phyloP scores from a whole-genome alignment of 306 rosid genomes.

The Quercus cerris region DNA sequence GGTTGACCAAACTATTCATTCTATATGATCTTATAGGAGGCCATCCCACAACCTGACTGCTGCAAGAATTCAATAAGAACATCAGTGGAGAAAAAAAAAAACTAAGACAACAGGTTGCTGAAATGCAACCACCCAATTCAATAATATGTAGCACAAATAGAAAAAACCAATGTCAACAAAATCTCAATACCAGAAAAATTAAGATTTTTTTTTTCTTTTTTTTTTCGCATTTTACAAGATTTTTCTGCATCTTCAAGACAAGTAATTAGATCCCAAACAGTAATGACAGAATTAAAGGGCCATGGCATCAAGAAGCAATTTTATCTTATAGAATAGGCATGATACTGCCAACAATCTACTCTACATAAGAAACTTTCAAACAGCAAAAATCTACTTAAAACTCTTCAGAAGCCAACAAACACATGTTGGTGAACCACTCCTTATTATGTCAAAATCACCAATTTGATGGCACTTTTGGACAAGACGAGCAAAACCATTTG shows the following conservation, averaged over 20 bases:
- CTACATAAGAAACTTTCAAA: background rate
- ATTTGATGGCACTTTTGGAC: background rate
- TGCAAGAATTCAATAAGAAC: slow-evolving; percentile 25
- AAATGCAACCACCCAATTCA: background rate
- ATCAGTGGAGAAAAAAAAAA: slow-evolving; percentile 16
- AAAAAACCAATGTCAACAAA: background rate
- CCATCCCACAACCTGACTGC: slow-evolving; percentile 98
- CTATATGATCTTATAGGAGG: slow-evolving; percentile 82
- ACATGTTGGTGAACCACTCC: background rate
- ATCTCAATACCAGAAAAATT: background rate
- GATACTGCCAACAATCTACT: background rate
- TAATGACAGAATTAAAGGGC: background rate
- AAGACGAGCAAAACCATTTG: background rate
- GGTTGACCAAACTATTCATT: slow-evolving; percentile 69
- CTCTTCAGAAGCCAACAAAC: background rate
- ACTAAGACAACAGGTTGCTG: background rate
- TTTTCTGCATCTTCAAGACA: background rate
- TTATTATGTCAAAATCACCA: background rate
- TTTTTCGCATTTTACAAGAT: background rate
- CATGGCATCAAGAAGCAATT: background rate
- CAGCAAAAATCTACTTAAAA: background rate
- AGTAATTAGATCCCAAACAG: background rate
- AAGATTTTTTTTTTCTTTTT: no score
- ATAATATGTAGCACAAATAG: background rate
- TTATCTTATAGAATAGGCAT: background rate